Evolutionary conservation across 1,284 basidiomycete species (phyloP).

Genomic region (Tremellales sp.): DNA sequence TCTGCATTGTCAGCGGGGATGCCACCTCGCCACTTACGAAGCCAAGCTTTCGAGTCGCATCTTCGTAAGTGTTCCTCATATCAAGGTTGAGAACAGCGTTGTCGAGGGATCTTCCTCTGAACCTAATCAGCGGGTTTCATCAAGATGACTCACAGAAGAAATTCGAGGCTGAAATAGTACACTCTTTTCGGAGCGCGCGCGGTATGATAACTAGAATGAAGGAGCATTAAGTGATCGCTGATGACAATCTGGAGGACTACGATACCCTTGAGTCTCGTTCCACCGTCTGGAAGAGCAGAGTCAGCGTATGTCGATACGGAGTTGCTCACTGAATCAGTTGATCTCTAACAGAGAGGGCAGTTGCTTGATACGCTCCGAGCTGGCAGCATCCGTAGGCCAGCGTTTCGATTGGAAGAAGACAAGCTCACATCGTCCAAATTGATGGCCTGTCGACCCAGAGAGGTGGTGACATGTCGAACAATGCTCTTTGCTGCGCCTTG

Average conservation of each 20-base stretch:
- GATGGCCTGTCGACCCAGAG: constrained; percentile 79
- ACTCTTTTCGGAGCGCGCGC: constrained; percentile 53
- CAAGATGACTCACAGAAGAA: too few relatives aligned
- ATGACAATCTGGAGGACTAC: not conserved
- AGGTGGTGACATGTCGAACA: constrained; percentile 77
- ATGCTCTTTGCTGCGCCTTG: constrained; percentile 68
- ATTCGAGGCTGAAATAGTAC: constrained; percentile 82
- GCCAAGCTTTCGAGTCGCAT: constrained; percentile 69
- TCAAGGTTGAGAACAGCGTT: constrained; percentile 84
- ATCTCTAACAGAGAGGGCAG: constrained; percentile 69
- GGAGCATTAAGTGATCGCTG: not conserved
- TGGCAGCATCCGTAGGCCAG: constrained; percentile 7
- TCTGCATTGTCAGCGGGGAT: constrained; percentile 33
- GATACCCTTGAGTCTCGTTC: constrained; percentile 47
- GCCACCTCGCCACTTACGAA: constrained; percentile 35
- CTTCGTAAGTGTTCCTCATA: constrained; percentile 67
- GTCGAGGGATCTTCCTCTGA: constrained; percentile 78
- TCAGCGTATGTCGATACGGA: not conserved
- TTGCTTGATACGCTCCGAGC: constrained; percentile 49
- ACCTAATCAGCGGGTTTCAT: too few relatives aligned
- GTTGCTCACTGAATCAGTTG: constrained; percentile 58
- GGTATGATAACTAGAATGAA: constrained; percentile 39
- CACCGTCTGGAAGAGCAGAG: constrained; percentile 29
- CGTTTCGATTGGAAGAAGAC: not conserved
- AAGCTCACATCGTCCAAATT: constrained; percentile 72